Evolutionary conservation across 1,284 basidiomycete genomes (phyloP), one percentile per base, ranked within the genome.

Genomic region (Pseudozyma pruni): DNA sequence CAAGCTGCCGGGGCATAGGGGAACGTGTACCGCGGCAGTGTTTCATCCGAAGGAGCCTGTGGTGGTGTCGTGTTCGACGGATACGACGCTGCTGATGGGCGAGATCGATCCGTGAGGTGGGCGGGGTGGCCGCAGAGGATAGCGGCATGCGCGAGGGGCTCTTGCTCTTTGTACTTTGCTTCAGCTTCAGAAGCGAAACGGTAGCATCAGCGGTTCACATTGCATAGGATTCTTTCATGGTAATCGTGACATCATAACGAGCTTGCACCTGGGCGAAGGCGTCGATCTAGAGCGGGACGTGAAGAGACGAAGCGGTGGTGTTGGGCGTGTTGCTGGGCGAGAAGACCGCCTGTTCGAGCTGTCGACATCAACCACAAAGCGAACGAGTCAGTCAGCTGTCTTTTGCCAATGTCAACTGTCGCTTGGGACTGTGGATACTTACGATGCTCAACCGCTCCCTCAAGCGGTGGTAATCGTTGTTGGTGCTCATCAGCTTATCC

Each of bases 1-100:
- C 62, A 81, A 81, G 56, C 60, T 83, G 20, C 81, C 81, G 3
- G 81, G 81, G 4, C 81, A 83, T 50, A 73, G 67, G 52, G 81
- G 81, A 4, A 80, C 80, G 1, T 79, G 76, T 39, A 83, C 81
- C 1, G 76, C 79, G 2, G 76, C 76, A 10, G 73, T 71, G n/a
- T 70, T 80, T 41, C 81, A 83, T 63, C 81, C 81, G 1, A 64
- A 45, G 20, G 80, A 82, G 53, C 79, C 81, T 4, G 75, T 83
- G 48, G 70, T 81, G 9, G 70, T 79, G 10, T 75, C 75, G 8
- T 46, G 62, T 17, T 79, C 76, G 16, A 78, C 76, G 7, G 79
- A 81, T 44, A 62, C 60, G 60, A 80, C 75, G 9, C 22, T 81
- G 42, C 39, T 81, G 3, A 47, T 81, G 25, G 79, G 78, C 17